A percentile compares a stretch with the other conserved stretches of the same genome.
Evolutionary conservation across 768 basidiomycete species (phyloP).

Genomic region (Termitomyces bulborhizus): DNA sequence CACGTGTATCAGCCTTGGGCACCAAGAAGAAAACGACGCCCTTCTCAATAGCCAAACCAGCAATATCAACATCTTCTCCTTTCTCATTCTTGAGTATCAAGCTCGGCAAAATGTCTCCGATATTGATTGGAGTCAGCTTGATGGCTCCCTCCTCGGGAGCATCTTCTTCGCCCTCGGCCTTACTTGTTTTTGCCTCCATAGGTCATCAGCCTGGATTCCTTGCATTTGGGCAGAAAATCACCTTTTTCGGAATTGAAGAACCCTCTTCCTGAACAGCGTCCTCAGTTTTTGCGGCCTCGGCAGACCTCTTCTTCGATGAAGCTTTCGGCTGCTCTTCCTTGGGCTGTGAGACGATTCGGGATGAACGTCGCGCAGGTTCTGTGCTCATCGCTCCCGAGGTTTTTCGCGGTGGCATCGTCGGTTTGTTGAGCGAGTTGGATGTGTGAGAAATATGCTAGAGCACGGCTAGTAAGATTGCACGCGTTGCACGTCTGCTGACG

Average conservation of each 20-base stretch:
- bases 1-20: conserved; percentile 83
- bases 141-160: conserved; percentile 15
- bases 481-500: not conserved
- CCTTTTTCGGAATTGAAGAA: conserved; percentile 34
- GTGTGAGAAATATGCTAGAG: conserved; percentile 8
- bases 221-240: conserved; percentile 11
- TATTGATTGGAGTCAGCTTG: conserved; percentile 39
- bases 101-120: conserved; percentile 73
- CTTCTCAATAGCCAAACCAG: conserved; percentile 55
- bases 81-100: conserved; percentile 81
- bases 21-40: conserved; percentile 81
- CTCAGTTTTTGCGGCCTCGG: conserved; percentile 27
- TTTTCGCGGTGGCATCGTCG: conserved; percentile 29
- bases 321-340: conserved; percentile 25
- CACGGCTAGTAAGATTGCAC: not conserved
- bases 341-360: conserved; percentile 46
- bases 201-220: not conserved
- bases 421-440: conserved; percentile 12
- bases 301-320: conserved; percentile 34
- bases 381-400: conserved; percentile 23
- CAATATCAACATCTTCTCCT: conserved; percentile 69
- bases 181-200: conserved; percentile 27
- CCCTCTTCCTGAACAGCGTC: conserved; percentile 27
- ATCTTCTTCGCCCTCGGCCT: conserved; percentile 19
- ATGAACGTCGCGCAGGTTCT: conserved; percentile 48